Evolutionary conservation across 371 early-diverging fungal species (phyloP).

Genomic region (Cladochytrium tenue): DNA sequence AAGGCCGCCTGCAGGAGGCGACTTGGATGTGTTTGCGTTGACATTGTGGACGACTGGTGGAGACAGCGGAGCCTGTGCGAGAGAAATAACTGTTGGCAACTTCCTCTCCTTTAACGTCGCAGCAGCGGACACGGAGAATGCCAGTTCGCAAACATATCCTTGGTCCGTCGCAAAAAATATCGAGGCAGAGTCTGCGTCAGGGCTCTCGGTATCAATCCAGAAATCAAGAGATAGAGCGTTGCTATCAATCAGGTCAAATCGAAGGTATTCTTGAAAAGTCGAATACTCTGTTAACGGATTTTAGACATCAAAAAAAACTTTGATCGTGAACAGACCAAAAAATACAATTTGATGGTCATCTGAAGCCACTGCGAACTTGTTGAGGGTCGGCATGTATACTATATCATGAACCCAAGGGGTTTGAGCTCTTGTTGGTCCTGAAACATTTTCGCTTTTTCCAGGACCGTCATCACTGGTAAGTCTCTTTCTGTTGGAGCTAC

Average conservation of each 20-base stretch:
- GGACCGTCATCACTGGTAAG: too few relatives aligned
- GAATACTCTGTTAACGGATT: conserved; percentile 34
- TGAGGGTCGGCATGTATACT: conserved; percentile 31
- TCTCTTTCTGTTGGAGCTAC: too few relatives aligned
- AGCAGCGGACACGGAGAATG: neutral
- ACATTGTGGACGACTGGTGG: neutral
- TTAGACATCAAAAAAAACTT: too few relatives aligned
- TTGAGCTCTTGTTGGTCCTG: too few relatives aligned
- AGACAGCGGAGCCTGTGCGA: too few relatives aligned
- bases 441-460: too few relatives aligned
- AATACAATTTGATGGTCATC: conserved; percentile 51
- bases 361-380: conserved; percentile 43
- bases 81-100: neutral
- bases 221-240: conserved; percentile 39
- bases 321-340: too few relatives aligned
- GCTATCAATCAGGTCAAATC: conserved; percentile 42
- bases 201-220: conserved; percentile 33
- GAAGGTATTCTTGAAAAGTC: conserved; percentile 35
- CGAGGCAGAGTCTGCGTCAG: conserved; percentile 31
- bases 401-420: conserved; percentile 47
- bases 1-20: too few relatives aligned
- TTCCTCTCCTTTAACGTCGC: neutral
- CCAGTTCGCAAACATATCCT: conserved; percentile 37
- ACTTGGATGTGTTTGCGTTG: too few relatives aligned
- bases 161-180: conserved; percentile 48